These are phyloP conservation scores for Gracilariopsis chorda DNA, from an alignment of 23 red algal species.

Conservation along the genomic window DNA sequence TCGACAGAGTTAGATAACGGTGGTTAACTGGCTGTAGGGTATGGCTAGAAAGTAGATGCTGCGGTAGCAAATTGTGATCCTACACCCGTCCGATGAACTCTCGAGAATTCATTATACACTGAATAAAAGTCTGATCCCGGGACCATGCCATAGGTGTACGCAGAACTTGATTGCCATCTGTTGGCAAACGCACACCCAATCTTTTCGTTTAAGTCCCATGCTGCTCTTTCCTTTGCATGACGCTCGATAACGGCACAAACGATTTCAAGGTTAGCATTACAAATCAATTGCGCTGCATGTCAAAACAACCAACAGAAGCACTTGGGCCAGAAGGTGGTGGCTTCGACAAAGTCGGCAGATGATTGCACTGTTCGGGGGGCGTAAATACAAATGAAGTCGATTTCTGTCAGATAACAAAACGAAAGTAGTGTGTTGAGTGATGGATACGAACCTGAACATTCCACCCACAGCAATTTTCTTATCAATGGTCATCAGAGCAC, in stretches of 20 bases:
- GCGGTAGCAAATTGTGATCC: not conserved
- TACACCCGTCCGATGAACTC: not conserved
- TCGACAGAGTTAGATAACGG: not conserved
- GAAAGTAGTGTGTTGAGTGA: too few species aligned
- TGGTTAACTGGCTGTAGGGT: not conserved
- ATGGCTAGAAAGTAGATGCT: not conserved
- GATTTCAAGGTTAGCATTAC: conserved; percentile 87
- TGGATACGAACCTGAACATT: too few species aligned
- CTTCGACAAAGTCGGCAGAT: too few species aligned
- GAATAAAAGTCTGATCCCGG: conserved; percentile 34
- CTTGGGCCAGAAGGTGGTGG: too few species aligned
- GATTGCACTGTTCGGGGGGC: too few species aligned
- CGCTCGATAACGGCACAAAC: conserved; percentile 96
- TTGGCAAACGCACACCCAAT: conserved; percentile 44
- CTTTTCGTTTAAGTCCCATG: conserved; percentile 72
- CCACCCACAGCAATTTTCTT: too few species aligned
- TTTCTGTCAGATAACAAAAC: too few species aligned
- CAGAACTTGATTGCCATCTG: conserved; percentile 25
- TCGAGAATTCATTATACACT: conserved; percentile 67
- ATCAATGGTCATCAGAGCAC: too few species aligned
- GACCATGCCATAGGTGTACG: conserved; percentile 18
- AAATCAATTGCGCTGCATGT: conserved; percentile 83
- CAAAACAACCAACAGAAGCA: too few species aligned
- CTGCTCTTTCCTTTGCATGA: conserved; percentile 75
- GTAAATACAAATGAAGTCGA: too few species aligned